phyloP scores from a whole-genome alignment of 257 asterid genomes.

The Cinchona pubescens region DNA sequence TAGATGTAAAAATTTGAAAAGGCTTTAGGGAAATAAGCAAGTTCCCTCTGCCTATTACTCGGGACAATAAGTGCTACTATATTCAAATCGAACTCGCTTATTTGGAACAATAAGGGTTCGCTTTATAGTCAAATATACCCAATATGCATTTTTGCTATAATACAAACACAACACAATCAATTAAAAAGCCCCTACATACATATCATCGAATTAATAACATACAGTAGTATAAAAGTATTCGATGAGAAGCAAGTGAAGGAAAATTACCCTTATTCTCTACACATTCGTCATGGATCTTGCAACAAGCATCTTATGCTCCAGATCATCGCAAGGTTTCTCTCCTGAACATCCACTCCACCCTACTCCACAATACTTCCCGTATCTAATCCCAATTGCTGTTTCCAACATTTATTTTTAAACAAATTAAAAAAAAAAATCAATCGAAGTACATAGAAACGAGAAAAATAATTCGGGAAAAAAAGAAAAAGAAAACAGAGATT shows the following conservation, averaged over 20 bases:
- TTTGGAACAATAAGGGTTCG: not conserved
- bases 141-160: too few species aligned
- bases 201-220: too few species aligned
- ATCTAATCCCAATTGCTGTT: constrained; percentile 71
- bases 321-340: constrained; percentile 92
- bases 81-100: too few species aligned
- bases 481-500: not conserved
- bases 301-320: constrained; percentile 93
- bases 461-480: not conserved
- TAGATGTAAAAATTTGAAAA: too few species aligned
- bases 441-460: not conserved
- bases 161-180: too few species aligned
- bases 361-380: constrained; percentile 93
- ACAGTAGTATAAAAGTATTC: too few species aligned
- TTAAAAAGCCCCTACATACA: too few species aligned
- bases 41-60: not conserved
- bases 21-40: too few species aligned
- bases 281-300: constrained; percentile 81
- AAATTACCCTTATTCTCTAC: constrained; percentile 62
- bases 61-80: not conserved
- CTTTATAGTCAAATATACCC: too few species aligned
- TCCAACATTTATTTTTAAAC: not conserved
- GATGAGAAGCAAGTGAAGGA: not conserved
- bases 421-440: not conserved
- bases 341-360: constrained; percentile 94